These are phyloP conservation scores for Tylopilus orsonianus DNA, from an alignment of 1,284 basidiomycete species.

Conservation along the genomic window DNA sequence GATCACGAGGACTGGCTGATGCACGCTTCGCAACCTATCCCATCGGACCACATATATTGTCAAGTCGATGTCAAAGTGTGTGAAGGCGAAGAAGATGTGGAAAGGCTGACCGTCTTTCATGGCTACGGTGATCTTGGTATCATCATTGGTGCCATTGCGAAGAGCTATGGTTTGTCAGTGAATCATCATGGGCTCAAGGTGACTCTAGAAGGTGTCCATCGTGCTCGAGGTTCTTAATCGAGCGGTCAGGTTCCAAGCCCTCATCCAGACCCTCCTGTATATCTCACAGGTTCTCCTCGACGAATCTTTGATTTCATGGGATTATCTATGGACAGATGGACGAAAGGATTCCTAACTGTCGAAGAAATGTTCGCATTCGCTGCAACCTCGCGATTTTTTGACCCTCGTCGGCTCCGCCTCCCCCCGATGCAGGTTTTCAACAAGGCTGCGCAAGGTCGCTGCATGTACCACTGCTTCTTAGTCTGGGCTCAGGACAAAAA, in stretches of 20 bases:
- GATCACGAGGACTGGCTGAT: conserved; percentile 27
- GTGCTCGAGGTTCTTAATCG: conserved; percentile 3
- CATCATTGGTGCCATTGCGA: conserved; percentile 57
- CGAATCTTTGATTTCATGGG: conserved; percentile 56
- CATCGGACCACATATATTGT: conserved; percentile 36
- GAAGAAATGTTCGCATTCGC: conserved; percentile 58
- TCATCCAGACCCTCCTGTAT: conserved; percentile 40
- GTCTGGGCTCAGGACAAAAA: conserved; percentile 41
- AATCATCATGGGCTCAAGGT: conserved; percentile 62
- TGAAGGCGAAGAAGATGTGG: conserved; percentile 45
- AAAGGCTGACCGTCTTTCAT: conserved; percentile 52
- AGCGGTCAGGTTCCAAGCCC: conserved; percentile 41
- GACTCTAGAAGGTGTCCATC: conserved; percentile 8
- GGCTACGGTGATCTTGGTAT: conserved; percentile 70
- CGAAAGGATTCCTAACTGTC: conserved; percentile 52
- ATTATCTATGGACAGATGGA: conserved; percentile 51
- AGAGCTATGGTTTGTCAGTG: conserved; percentile 49
- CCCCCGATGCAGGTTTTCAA: conserved; percentile 36
- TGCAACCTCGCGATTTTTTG: conserved; percentile 50
- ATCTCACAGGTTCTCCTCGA: conserved; percentile 44
- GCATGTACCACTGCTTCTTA: conserved; percentile 61
- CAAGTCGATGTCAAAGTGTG: conserved; percentile 68
- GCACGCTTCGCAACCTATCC: conserved; percentile 16
- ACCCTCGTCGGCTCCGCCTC: conserved; percentile 32
- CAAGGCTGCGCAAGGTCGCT: conserved; percentile 48